These are phyloP conservation scores for Suhomyces sp. DNA, from an alignment of 805 yeast species.

Conservation along the genomic window DNA sequence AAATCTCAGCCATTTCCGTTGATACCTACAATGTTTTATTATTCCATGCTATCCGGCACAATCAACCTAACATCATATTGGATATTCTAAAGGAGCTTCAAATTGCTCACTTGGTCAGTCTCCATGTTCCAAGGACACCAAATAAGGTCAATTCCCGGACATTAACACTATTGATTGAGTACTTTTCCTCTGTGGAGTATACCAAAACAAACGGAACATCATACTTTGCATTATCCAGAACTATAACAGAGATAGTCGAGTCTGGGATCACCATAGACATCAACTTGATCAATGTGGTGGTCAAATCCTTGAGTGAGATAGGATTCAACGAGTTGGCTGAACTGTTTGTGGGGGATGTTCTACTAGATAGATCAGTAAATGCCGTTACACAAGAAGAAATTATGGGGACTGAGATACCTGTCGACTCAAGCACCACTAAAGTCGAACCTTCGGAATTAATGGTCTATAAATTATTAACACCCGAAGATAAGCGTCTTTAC, in stretches of 20 bases:
- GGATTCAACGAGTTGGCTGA: conserved; percentile 13
- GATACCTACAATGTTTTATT: conserved; percentile 27
- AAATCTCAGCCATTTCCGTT: neutral
- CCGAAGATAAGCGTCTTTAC: conserved; percentile 21
- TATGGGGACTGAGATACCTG: no score
- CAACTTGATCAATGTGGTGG: conserved; percentile 17
- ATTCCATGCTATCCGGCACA: conserved; percentile 30
- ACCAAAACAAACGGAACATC: no score
- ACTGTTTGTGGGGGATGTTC: conserved; percentile 9
- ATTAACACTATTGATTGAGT: conserved; percentile 16
- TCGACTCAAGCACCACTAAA: neutral
- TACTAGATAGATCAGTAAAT: no score
- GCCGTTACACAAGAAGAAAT: no score
- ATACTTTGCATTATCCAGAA: neutral
- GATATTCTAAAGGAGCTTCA: conserved; percentile 17
- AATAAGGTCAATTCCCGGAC: conserved; percentile 19
- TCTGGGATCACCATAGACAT: conserved; percentile 15
- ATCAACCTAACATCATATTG: conserved; percentile 17
- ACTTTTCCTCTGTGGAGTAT: conserved; percentile 7
- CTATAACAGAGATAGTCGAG: conserved; percentile 1
- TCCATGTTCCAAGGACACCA: neutral
- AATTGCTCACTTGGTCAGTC: neutral
- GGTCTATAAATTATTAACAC: conserved; percentile 21
- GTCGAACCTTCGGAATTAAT: conserved; percentile 10
- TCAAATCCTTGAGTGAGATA: conserved; percentile 15